Evolutionary conservation across 768 basidiomycete genomes (phyloP), one percentile per base, ranked within the genome.

Genomic region (Exsudoporus frostii): DNA sequence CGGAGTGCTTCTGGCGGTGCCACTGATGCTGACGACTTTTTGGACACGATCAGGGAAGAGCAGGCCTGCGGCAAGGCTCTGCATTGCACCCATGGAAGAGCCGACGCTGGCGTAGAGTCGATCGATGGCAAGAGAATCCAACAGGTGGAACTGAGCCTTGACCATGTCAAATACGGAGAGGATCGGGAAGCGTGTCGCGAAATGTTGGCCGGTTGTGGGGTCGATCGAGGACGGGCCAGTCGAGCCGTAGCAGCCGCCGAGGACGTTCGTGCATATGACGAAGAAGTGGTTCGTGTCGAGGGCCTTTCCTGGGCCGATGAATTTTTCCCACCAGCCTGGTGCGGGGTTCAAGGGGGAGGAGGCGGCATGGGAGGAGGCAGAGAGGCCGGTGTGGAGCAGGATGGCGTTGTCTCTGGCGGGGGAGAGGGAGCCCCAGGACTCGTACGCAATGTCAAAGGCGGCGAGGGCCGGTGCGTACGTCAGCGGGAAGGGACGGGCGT

Each of bases 251-350:
- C 97, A 99, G 0, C 97, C 96, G 1, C 95, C 97, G 38, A 99
- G 78, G 51, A 94, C 94, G 71, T 98, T 99, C 10, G 94, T 91
- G 74, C 97, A 99, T 39, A 99, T 83, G 67, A 98, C 75, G 71
- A 90, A 98, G 76, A 88, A 97, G 49, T 84, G 80, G 65, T 93
- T 76, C 7, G 97, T 98, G 76, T 99, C 97, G 38, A 99, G 77
- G 10, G 95, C 84, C 63, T 88, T 92, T 46, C 92, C 92, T 5
- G 96, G 93, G 0, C 97, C 97, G 59, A 99, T 94, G 73, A 98
- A 99, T 63, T 89, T 88, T 72, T 98, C 91, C 97, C 97, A 99
- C 97, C 97, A 99, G 5, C 97, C 96, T 9, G 88, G 84, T 0
- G 88, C 71, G 2, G 87, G 79, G 61, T 96, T 99, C 4, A 75